Evolutionary conservation across 2,329 filamentous ascomycete genomes (phyloP).

Genomic region (Magnaporthiopsis poae): DNA sequence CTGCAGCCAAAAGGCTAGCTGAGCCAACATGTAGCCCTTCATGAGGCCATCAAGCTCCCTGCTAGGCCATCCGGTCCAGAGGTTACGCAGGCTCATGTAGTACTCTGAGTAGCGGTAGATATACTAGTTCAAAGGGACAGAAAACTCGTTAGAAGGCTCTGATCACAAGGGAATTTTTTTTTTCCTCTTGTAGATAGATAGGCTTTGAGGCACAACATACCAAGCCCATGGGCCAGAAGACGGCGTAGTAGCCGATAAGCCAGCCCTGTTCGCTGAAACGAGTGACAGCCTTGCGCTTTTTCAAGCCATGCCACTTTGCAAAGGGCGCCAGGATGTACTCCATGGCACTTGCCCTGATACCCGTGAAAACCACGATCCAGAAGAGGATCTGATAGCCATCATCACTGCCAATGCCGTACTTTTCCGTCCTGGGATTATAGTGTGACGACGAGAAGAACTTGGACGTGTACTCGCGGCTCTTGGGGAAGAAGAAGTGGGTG

Average conservation of each 20-base stretch:
- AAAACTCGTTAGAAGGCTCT: background rate
- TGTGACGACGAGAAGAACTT: conserved; percentile 87
- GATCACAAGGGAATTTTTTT: background rate
- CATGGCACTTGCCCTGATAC: conserved; percentile 72
- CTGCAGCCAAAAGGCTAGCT: conserved; percentile 88
- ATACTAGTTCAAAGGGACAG: conserved; percentile 44
- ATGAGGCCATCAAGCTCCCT: conserved; percentile 63
- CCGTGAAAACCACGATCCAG: conserved; percentile 78
- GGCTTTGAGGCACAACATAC: conserved; percentile 38
- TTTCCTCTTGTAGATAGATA: too few species aligned
- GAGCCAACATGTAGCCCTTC: conserved; percentile 83
- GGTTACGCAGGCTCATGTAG: conserved; percentile 62
- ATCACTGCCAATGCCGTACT: conserved; percentile 68
- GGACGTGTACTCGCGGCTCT: conserved; percentile 64
- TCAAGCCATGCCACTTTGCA: conserved; percentile 61
- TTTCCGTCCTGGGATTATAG: conserved; percentile 56
- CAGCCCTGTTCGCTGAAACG: conserved; percentile 92
- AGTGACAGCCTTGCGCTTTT: conserved; percentile 63
- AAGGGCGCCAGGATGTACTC: conserved; percentile 78
- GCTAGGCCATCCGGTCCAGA: conserved; percentile 80
- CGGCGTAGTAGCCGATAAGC: conserved; percentile 72
- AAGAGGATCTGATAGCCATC: conserved; percentile 69
- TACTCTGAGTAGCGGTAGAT: conserved; percentile 69
- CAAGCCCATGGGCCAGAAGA: conserved; percentile 77
- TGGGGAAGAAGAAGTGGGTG: conserved; percentile 72